Evolutionary conservation across 2,329 filamentous ascomycete species (phyloP).

Genomic region (Paecilomyces fulvus): DNA sequence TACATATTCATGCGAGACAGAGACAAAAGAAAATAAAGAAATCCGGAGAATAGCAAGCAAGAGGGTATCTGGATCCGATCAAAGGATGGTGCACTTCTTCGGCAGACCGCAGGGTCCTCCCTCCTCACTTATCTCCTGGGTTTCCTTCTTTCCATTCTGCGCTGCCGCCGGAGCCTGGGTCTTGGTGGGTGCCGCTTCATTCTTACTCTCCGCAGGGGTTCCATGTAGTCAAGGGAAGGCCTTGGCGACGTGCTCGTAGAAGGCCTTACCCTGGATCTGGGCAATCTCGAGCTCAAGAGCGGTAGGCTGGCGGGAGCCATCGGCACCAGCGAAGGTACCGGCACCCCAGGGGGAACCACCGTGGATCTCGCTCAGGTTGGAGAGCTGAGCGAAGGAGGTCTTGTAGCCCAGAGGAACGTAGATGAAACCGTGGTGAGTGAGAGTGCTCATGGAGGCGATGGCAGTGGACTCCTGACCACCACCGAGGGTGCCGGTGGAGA

Average conservation of each 20-base stretch:
- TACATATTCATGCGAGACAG: slow-evolving; percentile 3
- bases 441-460: slow-evolving; percentile 71
- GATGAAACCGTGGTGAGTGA: slow-evolving; percentile 89
- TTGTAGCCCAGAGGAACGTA: slow-evolving; percentile 94
- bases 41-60: slow-evolving; percentile 3
- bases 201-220: slow-evolving; percentile 23
- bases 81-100: slow-evolving; percentile 62
- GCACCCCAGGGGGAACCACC: slow-evolving; percentile 90
- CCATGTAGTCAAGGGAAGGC: slow-evolving; percentile 72
- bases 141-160: slow-evolving; percentile 27
- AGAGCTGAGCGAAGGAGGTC: slow-evolving; percentile 61
- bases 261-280: slow-evolving; percentile 71
- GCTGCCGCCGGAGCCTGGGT: slow-evolving; percentile 16
- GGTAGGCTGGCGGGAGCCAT: slow-evolving; percentile 77
- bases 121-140: slow-evolving; percentile 44
- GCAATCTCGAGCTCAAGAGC: slow-evolving; percentile 71
- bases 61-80: slow-evolving; percentile 15
- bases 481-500: slow-evolving; percentile 74
- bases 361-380: slow-evolving; percentile 68
- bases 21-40: slow-evolving; percentile 5
- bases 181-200: slow-evolving; percentile 17
- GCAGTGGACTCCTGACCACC: slow-evolving; percentile 91
- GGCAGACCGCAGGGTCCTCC: slow-evolving; percentile 68
- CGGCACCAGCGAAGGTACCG: slow-evolving; percentile 70
- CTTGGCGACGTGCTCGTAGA: slow-evolving; percentile 71